These are phyloP conservation scores for Elongisporangium undulatum DNA, from an alignment of 352 stramenopile genomes.

Conservation along the genomic window DNA sequence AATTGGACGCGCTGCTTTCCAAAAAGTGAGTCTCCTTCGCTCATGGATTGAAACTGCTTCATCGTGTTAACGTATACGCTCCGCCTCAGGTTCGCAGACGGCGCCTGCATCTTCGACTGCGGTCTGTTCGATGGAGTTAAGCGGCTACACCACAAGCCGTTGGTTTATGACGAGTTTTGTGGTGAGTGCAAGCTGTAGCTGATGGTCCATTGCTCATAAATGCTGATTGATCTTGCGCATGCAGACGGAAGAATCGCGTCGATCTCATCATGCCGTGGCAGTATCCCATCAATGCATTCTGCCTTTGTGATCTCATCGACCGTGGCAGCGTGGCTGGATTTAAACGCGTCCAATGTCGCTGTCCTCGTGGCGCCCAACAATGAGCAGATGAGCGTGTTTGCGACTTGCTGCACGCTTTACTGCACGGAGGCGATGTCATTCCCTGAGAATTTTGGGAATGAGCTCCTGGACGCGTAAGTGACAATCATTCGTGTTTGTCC, in stretches of 20 bases:
- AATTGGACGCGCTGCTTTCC: conserved; percentile 53
- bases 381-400: conserved; percentile 86
- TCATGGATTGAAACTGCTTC: background rate
- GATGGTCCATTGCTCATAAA: conserved; percentile 2
- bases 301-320: conserved; percentile 81
- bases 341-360: conserved; percentile 70
- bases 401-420: conserved; percentile 83
- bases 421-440: conserved; percentile 60
- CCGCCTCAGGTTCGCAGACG: conserved; percentile 56
- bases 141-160: conserved; percentile 69
- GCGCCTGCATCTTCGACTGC: conserved; percentile 84
- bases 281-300: conserved; percentile 81
- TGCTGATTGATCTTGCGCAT: conserved; percentile 1
- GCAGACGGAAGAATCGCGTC: conserved; percentile 78
- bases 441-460: conserved; percentile 62
- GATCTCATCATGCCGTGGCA: conserved; percentile 65
- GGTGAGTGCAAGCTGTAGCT: conserved; percentile 30
- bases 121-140: conserved; percentile 84
- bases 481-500: background rate
- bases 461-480: conserved; percentile 66
- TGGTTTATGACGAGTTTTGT: conserved; percentile 85
- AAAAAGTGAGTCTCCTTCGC: conserved; percentile 41
- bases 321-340: conserved; percentile 75
- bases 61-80: conserved; percentile 1
- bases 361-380: conserved; percentile 82